Conservation (phyloP, 345 rosid species). For the Salix exigua region DNA sequence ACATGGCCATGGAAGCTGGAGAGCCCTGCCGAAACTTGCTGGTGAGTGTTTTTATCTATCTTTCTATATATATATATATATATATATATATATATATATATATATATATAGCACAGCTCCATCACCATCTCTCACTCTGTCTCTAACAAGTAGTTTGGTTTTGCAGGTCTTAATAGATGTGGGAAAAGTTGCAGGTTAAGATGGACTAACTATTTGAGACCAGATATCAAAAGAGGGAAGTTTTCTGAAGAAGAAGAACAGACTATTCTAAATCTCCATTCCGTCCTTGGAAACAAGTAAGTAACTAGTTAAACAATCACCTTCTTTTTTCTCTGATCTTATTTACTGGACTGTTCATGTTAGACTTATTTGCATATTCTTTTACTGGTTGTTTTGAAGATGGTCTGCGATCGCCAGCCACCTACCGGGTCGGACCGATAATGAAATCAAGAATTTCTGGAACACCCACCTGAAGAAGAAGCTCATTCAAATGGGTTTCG, state of each 20-base stretch:
- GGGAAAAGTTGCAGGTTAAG: constrained; percentile 31
- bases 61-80: too few relatives aligned
- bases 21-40: constrained; percentile 33
- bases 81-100: too few relatives aligned
- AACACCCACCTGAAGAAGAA: constrained; percentile 31
- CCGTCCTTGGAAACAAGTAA: constrained; percentile 33
- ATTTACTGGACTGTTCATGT: background rate
- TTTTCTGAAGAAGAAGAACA: constrained; percentile 29
- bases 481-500: constrained; percentile 28
- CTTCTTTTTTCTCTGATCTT: too few relatives aligned
- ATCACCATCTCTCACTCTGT: background rate
- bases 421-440: constrained; percentile 26
- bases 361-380: background rate
- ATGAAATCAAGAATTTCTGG: constrained; percentile 32
- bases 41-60: background rate
- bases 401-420: constrained; percentile 30
- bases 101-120: too few relatives aligned
- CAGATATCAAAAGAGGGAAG: constrained; percentile 30
- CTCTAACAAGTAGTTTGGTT: background rate
- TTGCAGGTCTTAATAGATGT: constrained; percentile 32
- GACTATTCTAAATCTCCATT: constrained; percentile 29
- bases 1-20: constrained; percentile 34
- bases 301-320: background rate
- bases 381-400: constrained; percentile 4
- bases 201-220: constrained; percentile 31